A percentile compares a stretch with the other conserved stretches of the same genome.
Evolutionary conservation across 23 red algal species (phyloP).

Genomic region (Gracilaria domingensis): DNA sequence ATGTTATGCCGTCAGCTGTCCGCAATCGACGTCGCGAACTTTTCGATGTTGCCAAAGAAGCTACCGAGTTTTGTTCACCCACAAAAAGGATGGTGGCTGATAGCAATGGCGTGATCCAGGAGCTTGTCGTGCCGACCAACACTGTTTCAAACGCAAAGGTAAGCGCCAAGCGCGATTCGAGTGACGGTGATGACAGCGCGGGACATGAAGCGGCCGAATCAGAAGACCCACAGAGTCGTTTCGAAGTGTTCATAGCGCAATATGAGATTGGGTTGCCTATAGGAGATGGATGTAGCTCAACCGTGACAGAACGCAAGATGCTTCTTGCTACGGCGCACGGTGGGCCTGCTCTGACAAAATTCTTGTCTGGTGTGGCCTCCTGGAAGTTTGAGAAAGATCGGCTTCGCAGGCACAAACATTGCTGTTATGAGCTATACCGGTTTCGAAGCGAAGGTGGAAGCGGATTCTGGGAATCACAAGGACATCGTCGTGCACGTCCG

Average conservation of each 20-base stretch:
- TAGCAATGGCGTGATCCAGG: not conserved
- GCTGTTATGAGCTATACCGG: conserved; percentile 44
- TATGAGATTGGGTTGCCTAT: conserved; percentile 40
- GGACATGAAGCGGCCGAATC: not conserved
- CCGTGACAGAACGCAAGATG: conserved; percentile 17
- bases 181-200: not conserved
- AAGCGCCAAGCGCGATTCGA: not conserved
- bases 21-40: conserved; percentile 5
- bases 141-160: not conserved
- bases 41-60: not conserved
- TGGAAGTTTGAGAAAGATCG: conserved; percentile 40
- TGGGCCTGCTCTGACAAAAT: not conserved
- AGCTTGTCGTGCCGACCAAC: not conserved
- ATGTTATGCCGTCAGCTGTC: conserved; percentile 14
- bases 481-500: conserved; percentile 24
- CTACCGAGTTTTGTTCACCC: not conserved
- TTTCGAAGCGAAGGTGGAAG: not conserved
- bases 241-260: conserved; percentile 26
- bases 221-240: not conserved
- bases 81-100: not conserved
- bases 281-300: not conserved
- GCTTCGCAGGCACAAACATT: not conserved
- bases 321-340: not conserved
- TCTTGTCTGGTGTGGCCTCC: not conserved
- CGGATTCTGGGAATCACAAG: conserved; percentile 52